Evolutionary conservation across 345 rosid genomes (phyloP).

Genomic region (Citrus unshiu): DNA sequence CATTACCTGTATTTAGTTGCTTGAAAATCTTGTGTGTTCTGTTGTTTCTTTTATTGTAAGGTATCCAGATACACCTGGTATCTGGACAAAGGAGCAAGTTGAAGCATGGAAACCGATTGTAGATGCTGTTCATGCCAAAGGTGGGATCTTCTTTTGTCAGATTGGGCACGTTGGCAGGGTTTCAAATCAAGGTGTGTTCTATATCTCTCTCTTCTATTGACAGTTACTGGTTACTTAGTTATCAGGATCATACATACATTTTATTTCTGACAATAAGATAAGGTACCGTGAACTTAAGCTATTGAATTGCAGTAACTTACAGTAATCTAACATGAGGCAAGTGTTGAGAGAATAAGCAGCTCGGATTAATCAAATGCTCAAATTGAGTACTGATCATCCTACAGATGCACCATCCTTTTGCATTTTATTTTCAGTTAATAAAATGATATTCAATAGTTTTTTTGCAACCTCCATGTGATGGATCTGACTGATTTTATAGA

Average conservation of each 20-base stretch:
- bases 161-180: slow-evolving; percentile 76
- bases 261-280: not conserved
- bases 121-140: slow-evolving; percentile 77
- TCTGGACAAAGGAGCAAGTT: slow-evolving; percentile 79
- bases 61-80: slow-evolving; percentile 54
- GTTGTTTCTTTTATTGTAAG: slow-evolving; percentile 17
- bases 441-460: not conserved
- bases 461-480: not conserved
- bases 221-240: not conserved
- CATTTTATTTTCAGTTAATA: not conserved
- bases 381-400: not conserved
- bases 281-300: not conserved
- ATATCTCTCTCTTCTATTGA: not conserved
- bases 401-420: not conserved
- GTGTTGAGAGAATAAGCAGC: not conserved
- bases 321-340: not conserved
- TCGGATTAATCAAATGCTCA: not conserved
- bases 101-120: slow-evolving; percentile 90
- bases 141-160: slow-evolving; percentile 72
- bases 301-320: not conserved
- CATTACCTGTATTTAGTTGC: not conserved
- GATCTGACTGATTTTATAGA: not conserved
- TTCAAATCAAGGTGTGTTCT: slow-evolving; percentile 41
- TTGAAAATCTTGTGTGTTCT: not conserved
- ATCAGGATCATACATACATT: not conserved